phyloP scores from a whole-genome alignment of 2,329 filamentous ascomycete species.

The Macroventuria anomochaeta region DNA sequence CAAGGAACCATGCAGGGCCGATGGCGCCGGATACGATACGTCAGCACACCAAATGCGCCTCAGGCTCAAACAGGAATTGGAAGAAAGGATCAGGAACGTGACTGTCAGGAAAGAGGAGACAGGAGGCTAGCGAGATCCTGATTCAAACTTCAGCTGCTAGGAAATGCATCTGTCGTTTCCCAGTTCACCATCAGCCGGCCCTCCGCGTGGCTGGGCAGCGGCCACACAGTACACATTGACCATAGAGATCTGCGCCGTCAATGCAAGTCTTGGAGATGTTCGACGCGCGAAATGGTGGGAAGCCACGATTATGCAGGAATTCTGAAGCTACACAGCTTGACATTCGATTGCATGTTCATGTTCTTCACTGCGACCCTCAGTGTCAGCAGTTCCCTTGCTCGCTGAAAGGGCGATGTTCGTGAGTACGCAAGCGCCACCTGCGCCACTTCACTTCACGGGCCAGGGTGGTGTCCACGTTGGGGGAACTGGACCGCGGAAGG shows the following conservation, averaged over 20 bases:
- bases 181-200: not conserved
- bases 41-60: conserved; percentile 14
- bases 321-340: not conserved
- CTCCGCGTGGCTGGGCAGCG: conserved; percentile 4
- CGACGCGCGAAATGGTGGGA: not conserved
- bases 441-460: conserved; percentile 6
- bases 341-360: not conserved
- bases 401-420: no score
- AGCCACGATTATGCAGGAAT: not conserved
- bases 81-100: not conserved
- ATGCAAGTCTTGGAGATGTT: not conserved
- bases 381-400: not conserved
- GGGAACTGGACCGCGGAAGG: no score
- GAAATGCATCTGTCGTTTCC: not conserved
- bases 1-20: conserved; percentile 13
- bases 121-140: not conserved
- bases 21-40: conserved; percentile 8
- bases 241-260: conserved; percentile 8
- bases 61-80: conserved; percentile 3
- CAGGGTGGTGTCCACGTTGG: no score
- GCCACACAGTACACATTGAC: conserved; percentile 8
- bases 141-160: not conserved
- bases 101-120: not conserved
- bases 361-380: not conserved
- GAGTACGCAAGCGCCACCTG: not conserved